Percentiles rank a stretch among this genome's conserved stretches.
Conservation (phyloP, 169 alveolate genomes). For the Cyclospora cayetanensis region DNA sequence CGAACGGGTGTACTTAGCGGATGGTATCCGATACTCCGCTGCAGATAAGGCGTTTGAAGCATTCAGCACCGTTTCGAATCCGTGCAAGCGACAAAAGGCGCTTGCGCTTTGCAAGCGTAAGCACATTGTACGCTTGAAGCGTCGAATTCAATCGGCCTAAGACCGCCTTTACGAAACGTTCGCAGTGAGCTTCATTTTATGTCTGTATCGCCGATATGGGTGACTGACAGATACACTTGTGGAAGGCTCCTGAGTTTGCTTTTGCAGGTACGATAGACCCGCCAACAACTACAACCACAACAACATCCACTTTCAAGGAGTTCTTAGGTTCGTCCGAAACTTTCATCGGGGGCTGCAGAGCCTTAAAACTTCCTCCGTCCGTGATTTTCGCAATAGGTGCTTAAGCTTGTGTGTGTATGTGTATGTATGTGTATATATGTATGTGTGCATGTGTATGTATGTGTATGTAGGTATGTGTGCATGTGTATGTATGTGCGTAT, state of each 20-base stretch:
- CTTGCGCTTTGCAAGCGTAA: constrained; percentile 38
- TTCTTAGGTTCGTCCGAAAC: neutral
- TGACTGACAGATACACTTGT: neutral
- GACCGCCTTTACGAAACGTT: no score
- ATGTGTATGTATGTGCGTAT: no score
- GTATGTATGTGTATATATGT: no score
- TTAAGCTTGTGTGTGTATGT: neutral
- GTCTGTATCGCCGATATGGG: neutral
- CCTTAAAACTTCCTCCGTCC: neutral
- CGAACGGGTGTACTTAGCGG: neutral
- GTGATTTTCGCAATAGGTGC: neutral
- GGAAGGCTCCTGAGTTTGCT: neutral
- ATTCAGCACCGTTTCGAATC: neutral
- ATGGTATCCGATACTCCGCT: neutral
- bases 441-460: no score
- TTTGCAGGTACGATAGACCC: neutral
- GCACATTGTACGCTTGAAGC: neutral
- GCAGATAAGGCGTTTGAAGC: neutral
- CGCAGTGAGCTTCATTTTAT: no score
- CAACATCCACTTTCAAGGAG: neutral
- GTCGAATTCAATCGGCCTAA: no score
- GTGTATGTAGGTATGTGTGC: no score
- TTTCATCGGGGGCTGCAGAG: neutral
- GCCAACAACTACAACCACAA: neutral
- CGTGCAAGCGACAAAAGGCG: neutral